Conservation (phyloP, 1,284 basidiomycete genomes). For the Cryptococcus sp. region DNA sequence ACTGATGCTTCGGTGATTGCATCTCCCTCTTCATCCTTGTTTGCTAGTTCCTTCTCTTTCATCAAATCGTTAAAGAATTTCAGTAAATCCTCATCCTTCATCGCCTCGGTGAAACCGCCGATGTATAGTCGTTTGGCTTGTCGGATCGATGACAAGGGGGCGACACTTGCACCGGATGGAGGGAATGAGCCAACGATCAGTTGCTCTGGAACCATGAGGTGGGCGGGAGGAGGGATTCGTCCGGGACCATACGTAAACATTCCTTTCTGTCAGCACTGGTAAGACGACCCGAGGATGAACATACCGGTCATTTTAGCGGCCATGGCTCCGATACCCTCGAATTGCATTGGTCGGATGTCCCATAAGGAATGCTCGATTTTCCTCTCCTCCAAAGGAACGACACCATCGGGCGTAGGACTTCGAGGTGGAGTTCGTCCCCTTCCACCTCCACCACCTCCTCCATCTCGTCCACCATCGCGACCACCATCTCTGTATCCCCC, state of each 20-base stretch:
- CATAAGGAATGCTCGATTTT: conserved; percentile 81
- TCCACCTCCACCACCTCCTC: conserved; percentile 46
- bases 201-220: conserved; percentile 33
- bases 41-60: conserved; percentile 81
- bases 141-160: conserved; percentile 76
- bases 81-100: conserved; percentile 82
- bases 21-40: conserved; percentile 69
- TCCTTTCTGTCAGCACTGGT: conserved; percentile 19
- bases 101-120: conserved; percentile 86
- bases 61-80: conserved; percentile 95
- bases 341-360: conserved; percentile 93
- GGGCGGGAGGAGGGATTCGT: conserved; percentile 39
- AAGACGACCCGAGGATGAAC: conserved; percentile 14
- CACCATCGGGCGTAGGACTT: conserved; percentile 86
- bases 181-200: conserved; percentile 34
- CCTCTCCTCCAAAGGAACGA: conserved; percentile 75
- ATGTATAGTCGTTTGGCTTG: conserved; percentile 94
- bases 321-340: conserved; percentile 88
- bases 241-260: conserved; percentile 46
- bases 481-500: conserved; percentile 21
- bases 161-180: conserved; percentile 39
- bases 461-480: conserved; percentile 38
- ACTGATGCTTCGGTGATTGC: conserved; percentile 89
- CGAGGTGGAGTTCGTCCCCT: conserved; percentile 55
- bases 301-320: conserved; percentile 94